A percentile compares a stretch with the other conserved stretches of the same genome.
Evolutionary conservation across 2,329 filamentous ascomycete species (phyloP).

Genomic region (Tympanopsis confertula): DNA sequence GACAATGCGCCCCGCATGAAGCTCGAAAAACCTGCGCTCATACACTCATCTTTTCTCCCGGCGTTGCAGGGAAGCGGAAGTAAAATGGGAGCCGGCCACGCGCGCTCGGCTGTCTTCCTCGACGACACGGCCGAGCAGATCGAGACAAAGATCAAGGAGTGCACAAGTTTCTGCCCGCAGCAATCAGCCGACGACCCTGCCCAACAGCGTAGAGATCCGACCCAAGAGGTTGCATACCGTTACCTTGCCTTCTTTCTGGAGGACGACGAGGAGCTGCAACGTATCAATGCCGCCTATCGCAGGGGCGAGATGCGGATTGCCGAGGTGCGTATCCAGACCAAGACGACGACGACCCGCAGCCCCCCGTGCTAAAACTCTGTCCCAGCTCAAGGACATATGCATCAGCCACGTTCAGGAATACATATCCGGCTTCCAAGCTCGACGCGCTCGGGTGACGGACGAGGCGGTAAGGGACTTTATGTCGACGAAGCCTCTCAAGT

Average conservation of each 20-base stretch:
- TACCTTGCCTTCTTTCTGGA: slow-evolving; percentile 58
- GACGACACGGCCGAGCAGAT: slow-evolving; percentile 50
- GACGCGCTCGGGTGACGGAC: slow-evolving; percentile 41
- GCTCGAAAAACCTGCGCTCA: slow-evolving; percentile 53
- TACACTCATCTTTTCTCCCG: slow-evolving; percentile 55
- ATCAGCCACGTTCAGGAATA: slow-evolving; percentile 46
- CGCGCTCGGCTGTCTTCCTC: slow-evolving; percentile 53
- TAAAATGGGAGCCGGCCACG: slow-evolving; percentile 52
- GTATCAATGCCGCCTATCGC: neutral
- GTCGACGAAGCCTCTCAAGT: slow-evolving; percentile 22
- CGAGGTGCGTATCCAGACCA: no score
- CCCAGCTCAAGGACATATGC: slow-evolving; percentile 50
- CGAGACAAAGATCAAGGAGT: slow-evolving; percentile 53
- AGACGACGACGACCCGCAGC: no score
- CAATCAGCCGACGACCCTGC: slow-evolving; percentile 50
- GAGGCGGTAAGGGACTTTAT: slow-evolving; percentile 45
- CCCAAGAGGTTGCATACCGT: slow-evolving; percentile 53
- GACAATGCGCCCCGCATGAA: no score
- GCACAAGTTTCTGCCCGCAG: slow-evolving; percentile 53
- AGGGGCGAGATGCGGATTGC: slow-evolving; percentile 50
- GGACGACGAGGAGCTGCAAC: slow-evolving; percentile 32
- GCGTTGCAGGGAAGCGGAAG: slow-evolving; percentile 53
- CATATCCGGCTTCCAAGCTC: slow-evolving; percentile 46
- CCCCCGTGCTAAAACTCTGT: no score
- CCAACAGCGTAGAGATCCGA: slow-evolving; percentile 49